These are phyloP conservation scores for Aspergillus eucalypticola DNA, from an alignment of 2,329 filamentous ascomycete genomes.

Conservation along the genomic window DNA sequence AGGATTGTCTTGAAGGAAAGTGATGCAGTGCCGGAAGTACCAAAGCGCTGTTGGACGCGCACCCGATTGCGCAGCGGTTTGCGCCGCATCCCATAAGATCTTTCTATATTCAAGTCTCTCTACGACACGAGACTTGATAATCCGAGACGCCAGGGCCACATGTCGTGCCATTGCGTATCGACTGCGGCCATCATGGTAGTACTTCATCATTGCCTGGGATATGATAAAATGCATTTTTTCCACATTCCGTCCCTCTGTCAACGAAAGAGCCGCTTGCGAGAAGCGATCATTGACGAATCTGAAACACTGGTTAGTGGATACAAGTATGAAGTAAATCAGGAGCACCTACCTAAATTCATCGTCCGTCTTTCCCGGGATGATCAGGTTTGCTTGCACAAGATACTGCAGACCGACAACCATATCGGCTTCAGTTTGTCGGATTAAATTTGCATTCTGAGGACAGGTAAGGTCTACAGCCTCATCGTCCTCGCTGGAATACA, in stretches of 20 bases:
- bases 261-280: constrained; percentile 68
- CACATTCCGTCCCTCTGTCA: constrained; percentile 67
- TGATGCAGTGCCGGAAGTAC: constrained; percentile 75
- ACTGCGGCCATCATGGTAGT: constrained; percentile 62
- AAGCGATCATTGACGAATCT: constrained; percentile 88
- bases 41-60: constrained; percentile 78
- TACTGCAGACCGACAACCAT: constrained; percentile 73
- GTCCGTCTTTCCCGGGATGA: constrained; percentile 79
- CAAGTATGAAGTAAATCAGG: constrained; percentile 4
- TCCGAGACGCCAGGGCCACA: constrained; percentile 72
- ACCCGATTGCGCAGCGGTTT: constrained; percentile 76
- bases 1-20: constrained; percentile 74
- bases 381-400: constrained; percentile 75
- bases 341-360: constrained; percentile 67
- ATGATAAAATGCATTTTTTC: constrained; percentile 90
- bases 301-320: constrained; percentile 6
- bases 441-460: constrained; percentile 47
- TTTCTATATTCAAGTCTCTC: constrained; percentile 69
- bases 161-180: constrained; percentile 77
- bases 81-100: constrained; percentile 76
- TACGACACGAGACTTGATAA: constrained; percentile 68
- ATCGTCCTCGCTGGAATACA: constrained; percentile 55
- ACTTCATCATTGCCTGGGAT: constrained; percentile 75
- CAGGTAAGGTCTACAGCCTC: constrained; percentile 37
- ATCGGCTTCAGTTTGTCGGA: constrained; percentile 65